Evolutionary conservation across 164 flowering plant species (phyloP), one percentile per base, ranked within the genome.

Genomic region (Dillenia turbinata): DNA sequence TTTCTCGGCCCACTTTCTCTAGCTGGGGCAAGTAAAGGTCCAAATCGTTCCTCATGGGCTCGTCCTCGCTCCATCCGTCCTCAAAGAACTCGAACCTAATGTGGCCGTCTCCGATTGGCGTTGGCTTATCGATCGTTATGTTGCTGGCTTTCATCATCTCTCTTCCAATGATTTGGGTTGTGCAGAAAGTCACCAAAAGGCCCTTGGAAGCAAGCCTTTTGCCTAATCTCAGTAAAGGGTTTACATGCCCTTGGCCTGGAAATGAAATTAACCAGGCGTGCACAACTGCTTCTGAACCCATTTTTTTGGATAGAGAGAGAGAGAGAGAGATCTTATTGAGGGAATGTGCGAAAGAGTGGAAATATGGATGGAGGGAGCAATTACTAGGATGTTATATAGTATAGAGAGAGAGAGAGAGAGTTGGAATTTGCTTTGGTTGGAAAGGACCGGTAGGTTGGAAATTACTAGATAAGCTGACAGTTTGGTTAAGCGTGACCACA

Each of bases 171-270:
- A 11, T 47, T 9, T 81, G 78, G 7, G 83, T 64, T 9, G 85
- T 70, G 64, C 82, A 56, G 76, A 90, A 78, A 51, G 94, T 87
- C 58, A 89, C 80, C 5, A 71, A 65, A 6, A 86, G 63, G 50
- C 92, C 96, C 52, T 75, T 79, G 1, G 87, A 73, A 48, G 92
- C 88, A 0, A 89, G 73, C 8, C 60, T 64, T 61, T 80, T 83
- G 54, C 87, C 95, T 4, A 88, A 77, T 12, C 83, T 60, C 0
- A 88, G 84, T 10, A 84, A 58, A 44, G 95, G 92, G 71, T 83
- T 88, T 0, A 86, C 65, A 43, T 86, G 85, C 61, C 92, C 92
- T 74, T 89, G 96, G 54, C 74, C 85, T 0, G 87, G 85, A 60
- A 78, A 85, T 8, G 88, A 79, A 2, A 91, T 84, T 51, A 89